Base-by-base conservation (phyloP, 2,329 filamentous ascomycete species). In the Penicillium occitanis region DNA sequence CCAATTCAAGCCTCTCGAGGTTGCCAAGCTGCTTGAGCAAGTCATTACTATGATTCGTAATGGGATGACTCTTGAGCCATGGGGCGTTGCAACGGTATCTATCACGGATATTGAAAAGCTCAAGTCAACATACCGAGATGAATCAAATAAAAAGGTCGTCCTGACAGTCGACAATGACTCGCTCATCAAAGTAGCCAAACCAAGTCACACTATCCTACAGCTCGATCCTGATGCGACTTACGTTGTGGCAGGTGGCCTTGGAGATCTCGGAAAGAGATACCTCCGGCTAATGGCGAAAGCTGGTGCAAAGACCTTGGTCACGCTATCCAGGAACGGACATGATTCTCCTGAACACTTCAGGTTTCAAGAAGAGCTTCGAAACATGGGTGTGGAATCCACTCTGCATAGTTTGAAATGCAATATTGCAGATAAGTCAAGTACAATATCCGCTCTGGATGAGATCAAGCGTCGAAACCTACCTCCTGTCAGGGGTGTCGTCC, bases 401-500 rank as follows among this genome's bases (percentile, higher is more conserved):
- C 6, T 55, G 13, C 28, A 33, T 17, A 14, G 51, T 30, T 11
- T 55, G 11, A 55, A 55, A 55, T 55, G 51, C 51, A 25, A 55
- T 33, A 25, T 55, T 17, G 10, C 51, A 5, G 25, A 55, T 4
- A 11, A 55, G 25, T 11, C 25, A 17, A 17, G 13, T 33, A n/a
- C n/a, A 25, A 30, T 5, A 17, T 17, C 19, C 13, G 51, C 25
- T 8, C 11, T 30, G n/a, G 10, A 13, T 13, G 13, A 55, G n/a
- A 55, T 55, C 22, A 55, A 33, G 25, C 11, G 6, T 11, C 14
- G 63, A 17, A 62, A 63, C 5, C 60, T 76, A 64, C 71, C 71
- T 0, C 72, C 72, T 0, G 71, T 78, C 37, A 68, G 65, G 25
- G 77, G 77, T 0, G 72, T 73, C 33, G 73, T 79, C 5, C 74